phyloP scores from a whole-genome alignment of 495 filamentous ascomycete species.

The Copromyces sp. region DNA sequence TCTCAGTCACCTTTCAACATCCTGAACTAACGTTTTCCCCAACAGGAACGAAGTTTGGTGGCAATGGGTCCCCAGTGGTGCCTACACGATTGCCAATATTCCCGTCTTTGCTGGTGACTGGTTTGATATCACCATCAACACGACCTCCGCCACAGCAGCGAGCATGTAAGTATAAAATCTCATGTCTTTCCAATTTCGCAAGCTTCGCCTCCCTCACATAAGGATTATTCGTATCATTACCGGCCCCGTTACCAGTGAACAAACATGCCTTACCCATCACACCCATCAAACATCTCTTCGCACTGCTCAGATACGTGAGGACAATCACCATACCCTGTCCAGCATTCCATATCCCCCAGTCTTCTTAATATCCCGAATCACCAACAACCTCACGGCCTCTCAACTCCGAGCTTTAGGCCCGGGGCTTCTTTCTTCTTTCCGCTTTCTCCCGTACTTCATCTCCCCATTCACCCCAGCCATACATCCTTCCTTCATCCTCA shows the following conservation, averaged over 20 bases:
- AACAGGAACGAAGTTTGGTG: conserved; percentile 21
- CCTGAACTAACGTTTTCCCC: not conserved
- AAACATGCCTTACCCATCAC: not conserved
- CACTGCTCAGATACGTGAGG: not conserved
- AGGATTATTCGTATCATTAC: not conserved
- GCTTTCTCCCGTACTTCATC: too few species aligned
- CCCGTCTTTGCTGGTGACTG: conserved; percentile 19
- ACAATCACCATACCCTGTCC: not conserved
- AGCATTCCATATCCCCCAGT: not conserved
- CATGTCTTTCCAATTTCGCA: not conserved
- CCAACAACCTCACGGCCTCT: not conserved
- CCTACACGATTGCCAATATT: conserved; percentile 14
- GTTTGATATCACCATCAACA: conserved; percentile 21
- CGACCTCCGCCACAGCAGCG: conserved; percentile 14
- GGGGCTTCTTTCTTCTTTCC: too few species aligned
- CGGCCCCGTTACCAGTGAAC: not conserved
- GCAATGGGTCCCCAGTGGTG: conserved; percentile 18
- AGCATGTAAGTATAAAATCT: conserved; percentile 8
- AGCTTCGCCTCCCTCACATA: not conserved
- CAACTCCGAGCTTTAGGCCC: not conserved
- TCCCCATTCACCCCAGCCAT: too few species aligned
- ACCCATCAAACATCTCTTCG: not conserved
- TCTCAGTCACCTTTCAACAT: not conserved
- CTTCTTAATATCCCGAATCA: not conserved
- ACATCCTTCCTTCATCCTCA: not conserved